Conservation (phyloP, 139 green algal species). For the Tetradesmus obliquus region DNA sequence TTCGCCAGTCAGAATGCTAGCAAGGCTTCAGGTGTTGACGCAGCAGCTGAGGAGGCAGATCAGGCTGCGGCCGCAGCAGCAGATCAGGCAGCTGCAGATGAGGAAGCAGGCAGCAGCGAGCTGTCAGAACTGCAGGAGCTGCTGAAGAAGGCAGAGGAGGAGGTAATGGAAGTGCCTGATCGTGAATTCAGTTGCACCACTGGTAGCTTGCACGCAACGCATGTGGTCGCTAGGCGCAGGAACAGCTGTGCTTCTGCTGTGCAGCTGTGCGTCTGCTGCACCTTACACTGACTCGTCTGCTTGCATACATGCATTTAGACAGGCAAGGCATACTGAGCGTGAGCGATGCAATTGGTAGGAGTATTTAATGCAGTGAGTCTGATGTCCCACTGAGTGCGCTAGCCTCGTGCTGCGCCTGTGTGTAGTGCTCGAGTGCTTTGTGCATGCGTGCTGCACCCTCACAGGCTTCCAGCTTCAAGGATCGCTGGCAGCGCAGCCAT, state of each 20-base stretch:
- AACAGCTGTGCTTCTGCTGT: no score
- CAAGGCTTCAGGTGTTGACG: background rate
- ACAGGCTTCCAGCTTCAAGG: conserved; percentile 24
- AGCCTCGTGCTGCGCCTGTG: background rate
- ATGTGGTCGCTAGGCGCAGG: no score
- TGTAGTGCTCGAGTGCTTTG: background rate
- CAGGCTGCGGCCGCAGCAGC: background rate
- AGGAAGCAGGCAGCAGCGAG: background rate
- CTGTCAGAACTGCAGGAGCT: conserved; percentile 18
- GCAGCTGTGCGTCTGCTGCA: no score
- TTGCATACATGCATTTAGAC: no score
- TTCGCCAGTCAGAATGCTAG: background rate
- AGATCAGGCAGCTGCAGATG: conserved; percentile 1
- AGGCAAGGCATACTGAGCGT: no score
- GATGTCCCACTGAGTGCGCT: background rate
- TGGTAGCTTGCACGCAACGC: no score
- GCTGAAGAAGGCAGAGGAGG: conserved; percentile 14
- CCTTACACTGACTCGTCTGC: no score
- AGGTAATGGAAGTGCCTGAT: background rate
- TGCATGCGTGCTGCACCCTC: background rate
- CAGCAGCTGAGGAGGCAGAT: background rate
- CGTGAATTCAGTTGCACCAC: background rate
- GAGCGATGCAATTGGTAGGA: no score
- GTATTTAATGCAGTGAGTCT: no score
- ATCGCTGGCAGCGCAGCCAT: conserved; percentile 13